These are phyloP conservation scores for Verticillium dahliae DNA, from an alignment of 2,329 filamentous ascomycete genomes.

Conservation along the genomic window DNA sequence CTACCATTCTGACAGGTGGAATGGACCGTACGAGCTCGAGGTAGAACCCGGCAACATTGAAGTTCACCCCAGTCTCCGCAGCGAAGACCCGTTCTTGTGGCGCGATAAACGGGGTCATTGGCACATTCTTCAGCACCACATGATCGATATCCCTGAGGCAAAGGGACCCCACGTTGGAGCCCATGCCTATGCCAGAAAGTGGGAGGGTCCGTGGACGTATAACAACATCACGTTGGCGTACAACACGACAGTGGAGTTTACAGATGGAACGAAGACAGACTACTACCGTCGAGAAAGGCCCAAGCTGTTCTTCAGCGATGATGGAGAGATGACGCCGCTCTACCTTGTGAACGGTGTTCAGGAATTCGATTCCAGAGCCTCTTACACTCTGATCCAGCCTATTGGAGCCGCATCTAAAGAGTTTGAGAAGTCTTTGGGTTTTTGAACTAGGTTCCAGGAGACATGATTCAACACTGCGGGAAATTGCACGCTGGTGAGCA, in stretches of 20 bases:
- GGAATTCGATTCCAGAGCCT: conserved; percentile 20
- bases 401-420: conserved; percentile 8
- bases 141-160: conserved; percentile 18
- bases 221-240: conserved; percentile 14
- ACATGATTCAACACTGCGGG: too few relatives aligned
- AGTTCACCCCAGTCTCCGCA: conserved; percentile 1
- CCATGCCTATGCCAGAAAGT: conserved; percentile 19
- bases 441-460: neutral
- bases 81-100: conserved; percentile 26
- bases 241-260: conserved; percentile 12
- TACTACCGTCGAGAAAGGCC: conserved; percentile 39
- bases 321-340: conserved; percentile 36
- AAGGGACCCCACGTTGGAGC: conserved; percentile 20
- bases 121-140: conserved; percentile 23
- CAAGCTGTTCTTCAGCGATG: conserved; percentile 40
- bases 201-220: conserved; percentile 22
- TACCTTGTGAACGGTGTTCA: conserved; percentile 41
- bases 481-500: too few relatives aligned
- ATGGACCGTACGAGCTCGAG: conserved; percentile 22
- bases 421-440: conserved; percentile 1
- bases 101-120: conserved; percentile 23
- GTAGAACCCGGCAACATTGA: conserved; percentile 4
- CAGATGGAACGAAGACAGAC: conserved; percentile 29
- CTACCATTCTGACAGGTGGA: conserved; percentile 20
- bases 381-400: conserved; percentile 16